Conservation (phyloP, 441 rosid genomes). For the Erodium chrysanthum region DNA sequence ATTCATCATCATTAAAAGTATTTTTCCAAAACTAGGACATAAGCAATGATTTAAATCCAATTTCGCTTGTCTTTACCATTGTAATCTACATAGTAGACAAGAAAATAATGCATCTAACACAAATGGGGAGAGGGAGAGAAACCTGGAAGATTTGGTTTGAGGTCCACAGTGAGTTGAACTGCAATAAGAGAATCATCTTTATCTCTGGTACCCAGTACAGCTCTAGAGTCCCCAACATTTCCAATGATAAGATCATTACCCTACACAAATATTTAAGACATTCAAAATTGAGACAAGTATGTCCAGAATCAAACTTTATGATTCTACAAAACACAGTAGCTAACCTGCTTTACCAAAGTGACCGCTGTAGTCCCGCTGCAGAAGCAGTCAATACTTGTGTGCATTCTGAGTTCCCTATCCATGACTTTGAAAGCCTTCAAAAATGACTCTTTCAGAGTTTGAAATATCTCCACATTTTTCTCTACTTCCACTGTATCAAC, state of each 20-base stretch:
- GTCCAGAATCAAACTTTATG: constrained; percentile 1
- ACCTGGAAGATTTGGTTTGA: constrained; percentile 97
- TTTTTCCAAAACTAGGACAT: too few relatives aligned
- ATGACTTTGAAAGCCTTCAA: constrained; percentile 81
- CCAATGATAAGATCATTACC: constrained; percentile 77
- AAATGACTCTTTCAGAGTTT: constrained; percentile 64
- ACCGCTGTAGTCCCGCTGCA: constrained; percentile 99
- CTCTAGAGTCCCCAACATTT: constrained; percentile 95
- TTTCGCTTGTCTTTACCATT: background rate
- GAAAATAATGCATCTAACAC: background rate
- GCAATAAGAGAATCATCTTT: constrained; percentile 53
- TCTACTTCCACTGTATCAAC: constrained; percentile 41
- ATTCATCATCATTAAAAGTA: too few relatives aligned
- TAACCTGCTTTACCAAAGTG: constrained; percentile 79
- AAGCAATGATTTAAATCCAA: too few relatives aligned
- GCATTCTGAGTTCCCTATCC: constrained; percentile 83
- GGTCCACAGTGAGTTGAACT: constrained; percentile 90
- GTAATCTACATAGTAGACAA: background rate
- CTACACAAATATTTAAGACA: constrained; percentile 29
- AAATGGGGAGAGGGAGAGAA: constrained; percentile 8
- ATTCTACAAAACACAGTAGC: constrained; percentile 6
- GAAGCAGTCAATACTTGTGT: constrained; percentile 61
- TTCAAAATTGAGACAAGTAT: constrained; percentile 10
- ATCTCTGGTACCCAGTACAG: constrained; percentile 71
- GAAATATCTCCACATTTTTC: constrained; percentile 46